Conservation (phyloP, 768 basidiomycete species). For the Roridomyces roridus region DNA sequence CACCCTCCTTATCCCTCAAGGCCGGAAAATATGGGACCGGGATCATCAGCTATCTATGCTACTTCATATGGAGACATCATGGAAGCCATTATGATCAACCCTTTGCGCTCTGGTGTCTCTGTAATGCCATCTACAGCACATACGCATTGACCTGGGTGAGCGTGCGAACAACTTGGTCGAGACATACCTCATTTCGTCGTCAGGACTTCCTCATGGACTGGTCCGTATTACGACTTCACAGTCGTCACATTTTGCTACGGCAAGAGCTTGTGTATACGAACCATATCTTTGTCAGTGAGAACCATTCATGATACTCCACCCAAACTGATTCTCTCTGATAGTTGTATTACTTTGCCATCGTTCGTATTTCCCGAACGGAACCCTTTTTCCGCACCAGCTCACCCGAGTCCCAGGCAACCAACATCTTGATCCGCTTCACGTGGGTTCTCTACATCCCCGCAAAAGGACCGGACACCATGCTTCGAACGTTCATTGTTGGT, state of each 20-base stretch:
- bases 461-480: conserved; percentile 49
- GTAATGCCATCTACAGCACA: conserved; percentile 63
- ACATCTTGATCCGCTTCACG: conserved; percentile 77
- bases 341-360: conserved; percentile 82
- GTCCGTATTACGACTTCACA: conserved; percentile 73
- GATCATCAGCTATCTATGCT: conserved; percentile 68
- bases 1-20: conserved; percentile 44
- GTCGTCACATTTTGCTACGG: conserved; percentile 68
- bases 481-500: conserved; percentile 72
- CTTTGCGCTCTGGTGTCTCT: conserved; percentile 75
- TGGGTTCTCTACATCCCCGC: conserved; percentile 83
- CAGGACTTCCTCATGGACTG: conserved; percentile 95
- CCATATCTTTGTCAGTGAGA: conserved; percentile 56
- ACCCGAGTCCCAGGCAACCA: conserved; percentile 67
- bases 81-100: conserved; percentile 51
- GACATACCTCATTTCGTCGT: neutral
- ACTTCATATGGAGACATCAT: conserved; percentile 78
- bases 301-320: no score
- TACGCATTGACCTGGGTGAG: conserved; percentile 85
- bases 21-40: conserved; percentile 84
- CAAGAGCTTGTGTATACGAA: conserved; percentile 76
- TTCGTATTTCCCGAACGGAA: conserved; percentile 38
- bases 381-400: no score
- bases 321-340: no score
- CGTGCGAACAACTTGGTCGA: neutral